Evolutionary conservation across 1,284 basidiomycete genomes (phyloP).

Genomic region (Marasmius tenuissimus): DNA sequence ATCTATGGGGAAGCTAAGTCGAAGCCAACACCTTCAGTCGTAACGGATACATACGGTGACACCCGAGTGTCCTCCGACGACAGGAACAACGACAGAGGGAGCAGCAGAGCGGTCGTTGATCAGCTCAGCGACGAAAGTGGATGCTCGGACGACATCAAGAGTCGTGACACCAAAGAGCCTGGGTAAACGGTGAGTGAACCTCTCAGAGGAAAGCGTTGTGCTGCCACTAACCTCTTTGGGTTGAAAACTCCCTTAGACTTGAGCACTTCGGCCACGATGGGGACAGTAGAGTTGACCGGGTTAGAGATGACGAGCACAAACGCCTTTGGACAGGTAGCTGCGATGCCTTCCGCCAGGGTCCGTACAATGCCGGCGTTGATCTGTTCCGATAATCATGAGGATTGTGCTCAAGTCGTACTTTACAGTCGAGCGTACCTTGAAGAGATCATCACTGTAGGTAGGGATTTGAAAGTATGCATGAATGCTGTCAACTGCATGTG

Average conservation of each 20-base stretch:
- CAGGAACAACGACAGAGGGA: constrained; percentile 65
- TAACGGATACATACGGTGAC: constrained; percentile 49
- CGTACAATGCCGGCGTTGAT: constrained; percentile 98
- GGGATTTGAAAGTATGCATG: background rate
- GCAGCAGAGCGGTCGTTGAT: constrained; percentile 68
- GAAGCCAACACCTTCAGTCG: background rate
- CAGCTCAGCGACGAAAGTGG: constrained; percentile 86
- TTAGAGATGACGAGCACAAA: constrained; percentile 95
- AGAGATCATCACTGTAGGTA: constrained; percentile 77
- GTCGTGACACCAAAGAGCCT: constrained; percentile 54
- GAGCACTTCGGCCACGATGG: constrained; percentile 93
- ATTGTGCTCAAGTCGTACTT: background rate
- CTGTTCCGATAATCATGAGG: constrained; percentile 37
- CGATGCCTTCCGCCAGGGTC: constrained; percentile 89
- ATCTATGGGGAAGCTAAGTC: constrained; percentile 43
- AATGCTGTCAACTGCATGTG: constrained; percentile 3
- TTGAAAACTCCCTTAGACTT: constrained; percentile 93
- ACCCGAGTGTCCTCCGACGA: constrained; percentile 96
- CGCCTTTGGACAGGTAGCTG: constrained; percentile 85
- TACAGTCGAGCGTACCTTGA: constrained; percentile 65
- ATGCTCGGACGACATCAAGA: constrained; percentile 94
- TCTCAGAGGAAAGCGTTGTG: background rate
- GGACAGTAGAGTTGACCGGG: constrained; percentile 97
- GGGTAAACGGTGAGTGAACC: background rate
- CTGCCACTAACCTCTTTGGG: constrained; percentile 70